Percentiles rank a stretch among this genome's conserved stretches.
Conservation (phyloP, 169 alveolate species). For the Theileria orientalis region DNA sequence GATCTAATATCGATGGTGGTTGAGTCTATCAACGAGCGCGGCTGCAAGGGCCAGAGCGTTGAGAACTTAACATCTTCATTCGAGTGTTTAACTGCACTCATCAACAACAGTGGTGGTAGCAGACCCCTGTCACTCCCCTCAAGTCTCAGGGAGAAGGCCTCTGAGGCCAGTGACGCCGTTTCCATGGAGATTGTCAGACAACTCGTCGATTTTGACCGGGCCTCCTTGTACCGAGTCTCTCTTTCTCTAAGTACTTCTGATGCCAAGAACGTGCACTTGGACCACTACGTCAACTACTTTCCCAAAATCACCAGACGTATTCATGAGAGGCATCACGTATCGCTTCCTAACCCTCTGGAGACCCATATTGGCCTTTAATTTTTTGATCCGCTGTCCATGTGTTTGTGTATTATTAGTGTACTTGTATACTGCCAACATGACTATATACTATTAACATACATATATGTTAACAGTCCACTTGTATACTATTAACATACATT, state of each 20-base stretch:
- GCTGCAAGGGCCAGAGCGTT: conserved; percentile 20
- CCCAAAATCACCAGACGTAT: neutral
- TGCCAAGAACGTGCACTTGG: neutral
- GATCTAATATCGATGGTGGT: neutral
- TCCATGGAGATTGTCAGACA: conserved; percentile 26
- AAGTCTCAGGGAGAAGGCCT: neutral
- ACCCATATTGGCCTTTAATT: too few species aligned
- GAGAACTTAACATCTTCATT: conserved; percentile 16
- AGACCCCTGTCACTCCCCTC: too few species aligned
- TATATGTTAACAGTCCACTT: too few species aligned
- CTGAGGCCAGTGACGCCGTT: neutral
- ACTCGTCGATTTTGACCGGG: conserved; percentile 16
- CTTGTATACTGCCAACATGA: too few species aligned
- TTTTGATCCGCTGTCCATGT: too few species aligned
- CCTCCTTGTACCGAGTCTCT: conserved; percentile 19
- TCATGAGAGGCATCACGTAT: neutral
- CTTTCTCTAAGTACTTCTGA: conserved; percentile 3
- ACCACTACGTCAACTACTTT: neutral
- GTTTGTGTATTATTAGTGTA: too few species aligned
- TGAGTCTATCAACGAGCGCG: neutral
- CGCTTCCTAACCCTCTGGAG: neutral
- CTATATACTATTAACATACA: too few species aligned
- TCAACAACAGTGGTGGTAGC: neutral
- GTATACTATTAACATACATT: too few species aligned
- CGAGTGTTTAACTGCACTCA: conserved; percentile 21